Conservation (phyloP, 192 early-diverging fungal species). For the Backusella sp. region DNA sequence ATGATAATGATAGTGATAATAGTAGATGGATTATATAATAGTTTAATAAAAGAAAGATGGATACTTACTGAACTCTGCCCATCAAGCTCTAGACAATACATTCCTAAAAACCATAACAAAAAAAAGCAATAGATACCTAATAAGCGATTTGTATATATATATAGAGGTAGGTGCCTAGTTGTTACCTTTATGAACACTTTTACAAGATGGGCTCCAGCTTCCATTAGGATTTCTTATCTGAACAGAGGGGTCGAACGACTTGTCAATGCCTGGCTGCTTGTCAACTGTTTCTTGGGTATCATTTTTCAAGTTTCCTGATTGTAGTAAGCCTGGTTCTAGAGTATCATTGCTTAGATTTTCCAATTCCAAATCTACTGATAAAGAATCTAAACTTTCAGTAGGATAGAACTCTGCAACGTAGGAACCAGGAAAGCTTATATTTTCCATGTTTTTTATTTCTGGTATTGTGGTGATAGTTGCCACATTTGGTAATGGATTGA, state of each 20-base stretch:
- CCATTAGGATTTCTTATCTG: background rate
- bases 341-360: background rate
- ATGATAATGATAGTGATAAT: too few relatives aligned
- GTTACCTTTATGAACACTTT: background rate
- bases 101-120: background rate
- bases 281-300: background rate
- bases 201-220: constrained; percentile 8
- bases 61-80: background rate
- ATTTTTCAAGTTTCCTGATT: background rate
- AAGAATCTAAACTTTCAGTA: background rate
- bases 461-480: background rate
- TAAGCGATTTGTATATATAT: background rate
- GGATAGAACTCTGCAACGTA: background rate
- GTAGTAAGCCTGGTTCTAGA: background rate
- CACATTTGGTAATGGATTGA: background rate
- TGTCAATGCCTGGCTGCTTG: background rate
- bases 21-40: background rate
- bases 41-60: background rate
- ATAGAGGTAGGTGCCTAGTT: background rate
- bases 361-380: background rate
- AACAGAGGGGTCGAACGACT: background rate
- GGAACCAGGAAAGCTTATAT: background rate
- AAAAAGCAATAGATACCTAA: background rate
- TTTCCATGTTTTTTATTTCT: background rate
- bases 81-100: constrained; percentile 6